Base-by-base conservation (phyloP, 257 asterid species). In the Leptodermis oblonga region DNA sequence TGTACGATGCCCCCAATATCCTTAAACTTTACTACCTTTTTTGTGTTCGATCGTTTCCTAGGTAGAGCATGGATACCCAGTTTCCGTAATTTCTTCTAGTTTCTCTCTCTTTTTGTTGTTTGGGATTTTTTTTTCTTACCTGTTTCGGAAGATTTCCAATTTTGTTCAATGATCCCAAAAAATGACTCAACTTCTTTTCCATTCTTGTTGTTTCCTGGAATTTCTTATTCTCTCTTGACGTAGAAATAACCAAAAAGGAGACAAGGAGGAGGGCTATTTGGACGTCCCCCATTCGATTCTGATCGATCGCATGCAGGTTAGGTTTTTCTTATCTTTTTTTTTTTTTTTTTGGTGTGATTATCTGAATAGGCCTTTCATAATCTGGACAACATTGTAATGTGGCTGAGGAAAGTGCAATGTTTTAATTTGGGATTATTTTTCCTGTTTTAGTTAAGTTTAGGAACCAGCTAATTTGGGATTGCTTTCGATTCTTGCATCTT, bases 171-270 rank as follows among this genome's bases (percentile, higher is more conserved):
- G 12, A 51, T 71, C 25, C 37, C 65, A 1, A 22, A 43, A 13
- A 63, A 73, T n/a, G 26, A 41, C 10, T 43, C 60, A 33, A 54
- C 23, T 55, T 26, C 22, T 28, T 23, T 17, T n/a, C 36, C 31
- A 37, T 60, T 73, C 36, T 17, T 41, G 33, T 22, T 52, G 17
- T 43, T 39, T 42, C 62, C 59, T 65, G 11, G 71, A 65, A 54
- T 73, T 65, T 33, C 54, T 45, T 62, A 22, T 63, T 28, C 34
- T 15, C 20, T 22, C 14, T 55, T 65, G 71, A 73, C 61, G 39
- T 8, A 54, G 61, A 45, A 73, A 53, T 41, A 20, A 61, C 66
- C 66, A 22, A 11, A 0, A 34, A 18, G 4, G 5, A 34, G 14
- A 34, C 5, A 28, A 26, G 8, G 9, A 54, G 7, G 9, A 39